These are phyloP conservation scores for Parafenestella ontariensis DNA, from an alignment of 2,329 filamentous ascomycete genomes.

Conservation along the genomic window DNA sequence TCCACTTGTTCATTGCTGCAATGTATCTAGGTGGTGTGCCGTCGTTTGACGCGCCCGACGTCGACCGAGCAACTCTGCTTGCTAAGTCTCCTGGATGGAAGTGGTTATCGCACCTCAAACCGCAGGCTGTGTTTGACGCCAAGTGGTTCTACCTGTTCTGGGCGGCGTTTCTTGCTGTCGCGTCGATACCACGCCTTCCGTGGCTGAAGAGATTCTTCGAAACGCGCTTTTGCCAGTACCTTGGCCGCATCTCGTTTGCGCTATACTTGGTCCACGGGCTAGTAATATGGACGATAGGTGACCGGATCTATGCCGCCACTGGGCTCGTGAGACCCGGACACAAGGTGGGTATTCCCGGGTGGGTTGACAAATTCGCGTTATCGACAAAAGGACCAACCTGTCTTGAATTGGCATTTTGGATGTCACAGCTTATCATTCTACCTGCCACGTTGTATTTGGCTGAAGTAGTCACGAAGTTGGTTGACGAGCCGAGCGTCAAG, in stretches of 20 bases:
- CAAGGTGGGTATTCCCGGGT: constrained; percentile 60
- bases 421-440: constrained; percentile 62
- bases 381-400: constrained; percentile 65
- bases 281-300: constrained; percentile 52
- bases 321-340: constrained; percentile 63
- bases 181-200: constrained; percentile 63
- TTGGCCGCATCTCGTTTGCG: constrained; percentile 64
- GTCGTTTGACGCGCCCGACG: constrained; percentile 50
- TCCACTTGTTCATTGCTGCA: constrained; percentile 54
- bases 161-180: constrained; percentile 64
- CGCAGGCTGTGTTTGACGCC: constrained; percentile 69
- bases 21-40: constrained; percentile 69
- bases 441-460: constrained; percentile 41
- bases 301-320: constrained; percentile 68
- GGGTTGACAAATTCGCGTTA: constrained; percentile 64
- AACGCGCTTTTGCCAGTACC: constrained; percentile 60
- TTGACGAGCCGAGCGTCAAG: constrained; percentile 62
- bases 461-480: constrained; percentile 45
- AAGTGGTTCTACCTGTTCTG: constrained; percentile 74
- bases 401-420: constrained; percentile 62
- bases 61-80: constrained; percentile 55
- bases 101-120: constrained; percentile 66
- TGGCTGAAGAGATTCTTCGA: constrained; percentile 59
- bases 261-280: constrained; percentile 66
- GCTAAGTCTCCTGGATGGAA: constrained; percentile 66